Conservation (phyloP, 2,329 filamentous ascomycete genomes). For the Pseudogymnoascus verrucosus region DNA sequence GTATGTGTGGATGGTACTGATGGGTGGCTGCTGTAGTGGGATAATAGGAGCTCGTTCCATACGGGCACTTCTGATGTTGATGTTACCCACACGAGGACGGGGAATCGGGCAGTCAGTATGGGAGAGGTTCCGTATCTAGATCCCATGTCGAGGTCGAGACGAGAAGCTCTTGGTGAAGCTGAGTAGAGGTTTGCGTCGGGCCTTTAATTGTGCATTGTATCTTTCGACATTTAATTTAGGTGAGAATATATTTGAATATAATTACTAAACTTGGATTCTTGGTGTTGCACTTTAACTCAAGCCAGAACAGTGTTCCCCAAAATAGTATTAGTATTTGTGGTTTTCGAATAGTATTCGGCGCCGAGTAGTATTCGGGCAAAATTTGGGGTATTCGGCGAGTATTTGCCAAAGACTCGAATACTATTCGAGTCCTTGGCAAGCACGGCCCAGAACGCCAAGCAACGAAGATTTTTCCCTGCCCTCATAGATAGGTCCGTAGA, state of each 20-base stretch:
- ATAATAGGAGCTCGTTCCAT: conserved; percentile 28
- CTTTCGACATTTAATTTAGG: not conserved
- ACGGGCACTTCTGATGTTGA: conserved; percentile 28
- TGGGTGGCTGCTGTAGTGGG: conserved; percentile 26
- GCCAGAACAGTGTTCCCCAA: no score
- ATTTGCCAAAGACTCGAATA: no score
- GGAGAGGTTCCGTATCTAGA: conserved; percentile 30
- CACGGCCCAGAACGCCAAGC: no score
- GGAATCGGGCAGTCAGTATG: conserved; percentile 27
- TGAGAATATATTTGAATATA: not conserved
- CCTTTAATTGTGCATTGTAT: not conserved
- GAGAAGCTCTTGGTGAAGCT: conserved; percentile 9
- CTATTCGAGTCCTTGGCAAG: no score
- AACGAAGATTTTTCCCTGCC: no score
- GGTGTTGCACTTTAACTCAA: no score
- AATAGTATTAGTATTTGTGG: no score
- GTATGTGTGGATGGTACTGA: not conserved
- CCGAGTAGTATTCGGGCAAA: no score
- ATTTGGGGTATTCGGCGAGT: no score
- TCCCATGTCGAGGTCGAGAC: conserved; percentile 21
- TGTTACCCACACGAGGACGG: conserved; percentile 24
- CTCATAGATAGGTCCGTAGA: no score
- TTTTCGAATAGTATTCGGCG: no score
- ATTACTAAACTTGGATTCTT: no score
- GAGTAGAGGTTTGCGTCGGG: not conserved